Conservation (phyloP, 371 early-diverging fungal genomes). For the Mortierella sp. region DNA sequence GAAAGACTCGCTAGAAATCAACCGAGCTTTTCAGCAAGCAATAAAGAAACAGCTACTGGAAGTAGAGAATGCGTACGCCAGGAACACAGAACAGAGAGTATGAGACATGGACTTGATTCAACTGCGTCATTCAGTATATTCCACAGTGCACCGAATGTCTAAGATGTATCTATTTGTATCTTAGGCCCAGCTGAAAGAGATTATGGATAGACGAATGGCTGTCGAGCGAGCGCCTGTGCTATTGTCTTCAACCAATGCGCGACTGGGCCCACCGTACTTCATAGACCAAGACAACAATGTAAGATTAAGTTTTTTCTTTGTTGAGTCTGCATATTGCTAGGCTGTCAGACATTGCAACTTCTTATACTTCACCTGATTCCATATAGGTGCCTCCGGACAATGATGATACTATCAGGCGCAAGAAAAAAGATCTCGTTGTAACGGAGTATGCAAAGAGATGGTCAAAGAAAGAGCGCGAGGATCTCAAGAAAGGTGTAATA, state of each 20-base stretch:
- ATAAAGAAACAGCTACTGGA: conserved; percentile 22
- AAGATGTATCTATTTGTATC: neutral
- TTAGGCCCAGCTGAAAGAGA: conserved; percentile 20
- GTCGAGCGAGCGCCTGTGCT: conserved; percentile 14
- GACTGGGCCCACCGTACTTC: conserved; percentile 61
- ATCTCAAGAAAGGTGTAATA: conserved; percentile 52
- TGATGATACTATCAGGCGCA: conserved; percentile 54
- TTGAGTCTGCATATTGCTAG: too few species aligned
- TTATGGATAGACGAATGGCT: conserved; percentile 13
- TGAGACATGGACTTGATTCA: neutral
- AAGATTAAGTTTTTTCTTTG: neutral
- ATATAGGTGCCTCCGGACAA: conserved; percentile 63
- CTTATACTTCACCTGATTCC: neutral
- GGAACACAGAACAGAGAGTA: conserved; percentile 32
- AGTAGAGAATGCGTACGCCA: conserved; percentile 22
- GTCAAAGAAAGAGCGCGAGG: conserved; percentile 62
- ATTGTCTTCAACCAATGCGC: conserved; percentile 8
- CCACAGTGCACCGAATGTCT: neutral
- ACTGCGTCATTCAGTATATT: neutral
- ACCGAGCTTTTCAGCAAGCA: conserved; percentile 23
- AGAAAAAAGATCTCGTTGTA: conserved; percentile 53
- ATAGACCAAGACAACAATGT: conserved; percentile 58
- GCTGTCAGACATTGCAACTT: too few species aligned
- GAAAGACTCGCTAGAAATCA: conserved; percentile 23
- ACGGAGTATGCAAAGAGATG: conserved; percentile 56